Percentiles rank a stretch among this genome's conserved stretches.
Conservation (phyloP, 163 green algal genomes). For the Scenedesmus sp. region DNA sequence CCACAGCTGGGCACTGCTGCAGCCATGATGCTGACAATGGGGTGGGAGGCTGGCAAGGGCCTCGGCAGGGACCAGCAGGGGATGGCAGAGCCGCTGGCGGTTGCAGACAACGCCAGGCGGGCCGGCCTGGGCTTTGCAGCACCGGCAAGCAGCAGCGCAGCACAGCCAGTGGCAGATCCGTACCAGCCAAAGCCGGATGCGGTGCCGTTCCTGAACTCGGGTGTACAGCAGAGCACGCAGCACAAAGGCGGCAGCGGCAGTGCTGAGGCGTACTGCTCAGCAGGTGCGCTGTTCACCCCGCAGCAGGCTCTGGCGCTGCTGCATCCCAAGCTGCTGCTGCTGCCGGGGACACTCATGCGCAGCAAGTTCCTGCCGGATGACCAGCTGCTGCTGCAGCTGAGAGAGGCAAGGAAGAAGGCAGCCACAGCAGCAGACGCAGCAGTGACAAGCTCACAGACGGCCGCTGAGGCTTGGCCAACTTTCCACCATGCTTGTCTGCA, state of each 20-base stretch:
- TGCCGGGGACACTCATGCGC: not conserved
- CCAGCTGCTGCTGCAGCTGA: slow-evolving; percentile 19
- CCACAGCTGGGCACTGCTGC: not conserved
- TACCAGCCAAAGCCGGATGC: slow-evolving; percentile 8
- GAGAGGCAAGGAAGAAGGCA: not conserved
- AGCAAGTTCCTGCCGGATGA: slow-evolving; percentile 21
- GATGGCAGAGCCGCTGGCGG: slow-evolving; percentile 43
- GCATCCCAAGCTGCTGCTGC: not conserved
- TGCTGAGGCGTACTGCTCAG: not conserved
- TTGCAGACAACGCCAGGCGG: slow-evolving; percentile 28
- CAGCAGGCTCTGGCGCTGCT: not conserved
- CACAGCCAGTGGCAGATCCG: not conserved
- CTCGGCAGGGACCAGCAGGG: slow-evolving; percentile 58
- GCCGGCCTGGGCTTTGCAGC: slow-evolving; percentile 52
- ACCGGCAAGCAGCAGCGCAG: not conserved
- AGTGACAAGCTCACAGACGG: not conserved
- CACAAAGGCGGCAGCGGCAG: not conserved
- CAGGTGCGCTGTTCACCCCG: not conserved
- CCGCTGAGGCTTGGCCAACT: too few species aligned
- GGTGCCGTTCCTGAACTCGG: not conserved
- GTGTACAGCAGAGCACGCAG: not conserved
- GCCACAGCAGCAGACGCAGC: not conserved
- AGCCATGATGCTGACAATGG: slow-evolving; percentile 63
- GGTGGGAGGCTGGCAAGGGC: slow-evolving; percentile 55
- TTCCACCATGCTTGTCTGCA: not conserved